These are phyloP conservation scores for Colletotrichum sp. DNA, from an alignment of 2,329 filamentous ascomycete genomes.

Conservation along the genomic window DNA sequence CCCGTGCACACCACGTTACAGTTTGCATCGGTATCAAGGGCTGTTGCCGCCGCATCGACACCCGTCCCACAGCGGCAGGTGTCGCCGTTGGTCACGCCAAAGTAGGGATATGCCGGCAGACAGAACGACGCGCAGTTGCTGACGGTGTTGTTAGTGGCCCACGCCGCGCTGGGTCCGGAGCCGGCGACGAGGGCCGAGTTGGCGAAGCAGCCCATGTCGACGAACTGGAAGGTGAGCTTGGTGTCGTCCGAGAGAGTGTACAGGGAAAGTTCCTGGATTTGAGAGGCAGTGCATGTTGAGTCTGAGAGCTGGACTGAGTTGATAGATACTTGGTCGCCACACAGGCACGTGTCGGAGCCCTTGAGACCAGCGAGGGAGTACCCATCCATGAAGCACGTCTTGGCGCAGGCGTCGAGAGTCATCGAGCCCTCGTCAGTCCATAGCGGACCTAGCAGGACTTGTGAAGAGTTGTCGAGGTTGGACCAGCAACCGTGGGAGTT, in stretches of 20 bases:
- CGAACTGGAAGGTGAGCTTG: neutral
- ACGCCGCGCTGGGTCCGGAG: neutral
- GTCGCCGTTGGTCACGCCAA: neutral
- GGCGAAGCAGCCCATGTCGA: neutral
- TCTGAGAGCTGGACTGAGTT: neutral
- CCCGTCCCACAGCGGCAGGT: neutral
- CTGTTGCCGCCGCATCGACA: neutral
- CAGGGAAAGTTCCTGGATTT: accelerated
- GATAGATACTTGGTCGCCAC: neutral
- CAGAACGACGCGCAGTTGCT: neutral
- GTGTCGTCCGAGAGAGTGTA: neutral
- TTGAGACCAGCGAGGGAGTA: neutral
- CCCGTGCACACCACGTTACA: neutral
- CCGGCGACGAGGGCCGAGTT: neutral
- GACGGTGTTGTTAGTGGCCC: neutral
- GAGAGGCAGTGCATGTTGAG: accelerated
- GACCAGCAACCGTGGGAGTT: neutral
- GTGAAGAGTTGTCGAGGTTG: neutral
- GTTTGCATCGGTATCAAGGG: neutral
- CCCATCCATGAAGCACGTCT: neutral
- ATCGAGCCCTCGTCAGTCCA: neutral
- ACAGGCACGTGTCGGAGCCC: neutral
- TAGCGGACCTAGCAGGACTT: neutral
- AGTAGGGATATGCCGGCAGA: neutral
- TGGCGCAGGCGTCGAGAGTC: neutral